Conservation (phyloP, 306 rosid genomes). For the Ziziphus jujuba region DNA sequence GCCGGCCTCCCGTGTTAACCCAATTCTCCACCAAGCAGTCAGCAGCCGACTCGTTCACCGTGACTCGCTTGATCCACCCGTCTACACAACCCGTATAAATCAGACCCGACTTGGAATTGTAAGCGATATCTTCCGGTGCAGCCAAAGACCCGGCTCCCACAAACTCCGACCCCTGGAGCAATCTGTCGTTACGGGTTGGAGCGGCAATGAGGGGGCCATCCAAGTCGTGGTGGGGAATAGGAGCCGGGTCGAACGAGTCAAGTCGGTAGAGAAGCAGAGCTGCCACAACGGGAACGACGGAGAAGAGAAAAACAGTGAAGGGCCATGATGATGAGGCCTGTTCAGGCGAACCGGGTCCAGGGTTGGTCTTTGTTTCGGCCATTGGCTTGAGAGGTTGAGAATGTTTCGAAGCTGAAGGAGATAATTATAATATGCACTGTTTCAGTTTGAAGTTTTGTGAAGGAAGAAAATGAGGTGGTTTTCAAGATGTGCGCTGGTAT, state of each 20-base stretch:
- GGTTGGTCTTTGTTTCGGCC: background rate
- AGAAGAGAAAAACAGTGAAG: slow-evolving; percentile 1
- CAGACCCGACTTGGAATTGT: slow-evolving; percentile 41
- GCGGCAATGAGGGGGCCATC: slow-evolving; percentile 15
- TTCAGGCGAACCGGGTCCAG: background rate
- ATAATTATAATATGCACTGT: too few relatives aligned
- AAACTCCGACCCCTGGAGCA: slow-evolving; percentile 39
- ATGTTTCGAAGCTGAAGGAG: too few relatives aligned
- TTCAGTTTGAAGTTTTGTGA: too few relatives aligned
- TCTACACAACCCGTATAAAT: slow-evolving; percentile 73
- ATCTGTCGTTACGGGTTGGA: slow-evolving; percentile 24
- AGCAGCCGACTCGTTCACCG: slow-evolving; percentile 42
- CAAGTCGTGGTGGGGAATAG: slow-evolving; percentile 37
- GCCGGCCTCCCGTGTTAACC: slow-evolving; percentile 80
- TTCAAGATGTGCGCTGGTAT: too few relatives aligned
- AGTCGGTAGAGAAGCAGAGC: slow-evolving; percentile 40
- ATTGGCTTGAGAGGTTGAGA: background rate
- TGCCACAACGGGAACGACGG: slow-evolving; percentile 18
- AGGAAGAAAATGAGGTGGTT: too few relatives aligned
- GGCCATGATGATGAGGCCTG: too few relatives aligned
- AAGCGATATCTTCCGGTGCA: slow-evolving; percentile 71
- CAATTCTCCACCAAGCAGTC: slow-evolving; percentile 55
- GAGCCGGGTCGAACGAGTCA: slow-evolving; percentile 54
- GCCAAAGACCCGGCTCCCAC: slow-evolving; percentile 37
- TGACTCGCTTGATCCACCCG: slow-evolving; percentile 81